These are phyloP conservation scores for Jacaranda copaia DNA, from an alignment of 257 asterid species.

Conservation along the genomic window DNA sequence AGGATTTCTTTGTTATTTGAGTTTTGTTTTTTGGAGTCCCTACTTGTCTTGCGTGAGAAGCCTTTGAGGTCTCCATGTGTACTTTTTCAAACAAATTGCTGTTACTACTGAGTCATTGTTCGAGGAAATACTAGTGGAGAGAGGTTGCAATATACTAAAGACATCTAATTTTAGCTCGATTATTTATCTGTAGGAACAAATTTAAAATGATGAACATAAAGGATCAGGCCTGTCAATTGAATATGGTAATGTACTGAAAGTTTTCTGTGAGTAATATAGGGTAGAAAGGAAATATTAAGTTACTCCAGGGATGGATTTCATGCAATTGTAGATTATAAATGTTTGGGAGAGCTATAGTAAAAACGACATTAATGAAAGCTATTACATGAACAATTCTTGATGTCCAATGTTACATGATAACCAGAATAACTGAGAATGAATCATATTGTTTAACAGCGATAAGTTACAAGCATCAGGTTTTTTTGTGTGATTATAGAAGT, in stretches of 20 bases:
- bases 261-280: not conserved
- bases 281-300: not conserved
- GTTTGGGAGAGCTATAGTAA: constrained; percentile 10
- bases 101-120: not conserved
- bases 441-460: not conserved
- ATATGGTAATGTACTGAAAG: not conserved
- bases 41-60: not conserved
- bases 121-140: not conserved
- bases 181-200: not conserved
- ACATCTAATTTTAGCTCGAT: not conserved
- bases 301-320: constrained; percentile 1
- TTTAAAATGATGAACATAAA: not conserved
- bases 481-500: not conserved
- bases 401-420: not conserved
- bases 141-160: not conserved
- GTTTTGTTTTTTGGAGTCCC: not conserved
- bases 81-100: no score
- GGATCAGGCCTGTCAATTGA: constrained; percentile 1
- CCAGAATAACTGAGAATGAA: not conserved
- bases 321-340: not conserved
- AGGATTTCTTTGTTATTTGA: not conserved
- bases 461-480: not conserved
- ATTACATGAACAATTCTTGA: constrained; percentile 3
- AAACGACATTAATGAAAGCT: constrained; percentile 2
- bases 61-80: no score